Percentiles rank a stretch among this genome's conserved stretches.
Evolutionary conservation across 1,284 basidiomycete genomes (phyloP).

Genomic region (Heterobasidion irregulare): DNA sequence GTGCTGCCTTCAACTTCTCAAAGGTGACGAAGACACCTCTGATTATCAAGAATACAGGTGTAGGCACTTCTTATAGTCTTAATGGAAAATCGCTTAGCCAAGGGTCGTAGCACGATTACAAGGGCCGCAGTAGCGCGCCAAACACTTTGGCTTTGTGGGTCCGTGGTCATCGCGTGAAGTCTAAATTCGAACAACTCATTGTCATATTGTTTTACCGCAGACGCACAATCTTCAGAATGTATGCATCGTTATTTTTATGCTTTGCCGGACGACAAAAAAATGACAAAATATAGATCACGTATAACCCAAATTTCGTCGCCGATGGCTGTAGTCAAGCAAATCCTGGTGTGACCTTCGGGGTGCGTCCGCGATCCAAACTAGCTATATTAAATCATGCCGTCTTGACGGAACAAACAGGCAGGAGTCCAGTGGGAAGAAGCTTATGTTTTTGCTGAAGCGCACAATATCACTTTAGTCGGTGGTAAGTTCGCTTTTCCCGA

Average conservation of each 20-base stretch:
- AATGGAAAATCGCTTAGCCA: not conserved
- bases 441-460: slow-evolving; percentile 21
- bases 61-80: slow-evolving; percentile 14
- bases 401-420: slow-evolving; percentile 19
- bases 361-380: not conserved
- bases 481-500: slow-evolving; percentile 8
- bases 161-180: not conserved
- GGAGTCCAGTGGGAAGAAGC: slow-evolving; percentile 33
- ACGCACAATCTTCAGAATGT: slow-evolving; percentile 6
- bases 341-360: slow-evolving; percentile 3
- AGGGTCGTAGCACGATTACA: slow-evolving; percentile 12
- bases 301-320: slow-evolving; percentile 1
- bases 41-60: slow-evolving; percentile 42
- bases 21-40: slow-evolving; percentile 29
- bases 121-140: slow-evolving; percentile 12
- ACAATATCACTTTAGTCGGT: slow-evolving; percentile 23
- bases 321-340: slow-evolving; percentile 1
- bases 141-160: slow-evolving; percentile 12
- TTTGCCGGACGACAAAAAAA: not conserved
- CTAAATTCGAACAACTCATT: not conserved
- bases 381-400: not conserved
- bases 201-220: not conserved
- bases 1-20: slow-evolving; percentile 32
- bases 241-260: not conserved
- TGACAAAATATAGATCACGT: slow-evolving; percentile 2